These are phyloP conservation scores for Picochlorum sp. DNA, from an alignment of 139 green algal genomes.

Conservation along the genomic window DNA sequence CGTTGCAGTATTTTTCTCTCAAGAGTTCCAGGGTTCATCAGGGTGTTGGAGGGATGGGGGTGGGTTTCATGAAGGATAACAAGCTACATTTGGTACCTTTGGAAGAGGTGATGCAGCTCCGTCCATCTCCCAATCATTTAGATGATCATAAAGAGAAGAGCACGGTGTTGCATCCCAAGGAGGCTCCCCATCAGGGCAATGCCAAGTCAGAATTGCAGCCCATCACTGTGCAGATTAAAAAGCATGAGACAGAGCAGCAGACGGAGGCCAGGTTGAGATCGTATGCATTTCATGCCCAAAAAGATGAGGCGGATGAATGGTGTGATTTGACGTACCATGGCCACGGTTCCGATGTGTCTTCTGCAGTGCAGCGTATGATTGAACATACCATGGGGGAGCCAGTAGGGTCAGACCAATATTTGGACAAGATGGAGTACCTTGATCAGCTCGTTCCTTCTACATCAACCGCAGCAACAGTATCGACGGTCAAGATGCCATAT, in stretches of 20 bases:
- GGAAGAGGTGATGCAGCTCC: slow-evolving; percentile 66
- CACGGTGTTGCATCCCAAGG: not conserved
- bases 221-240: slow-evolving; percentile 50
- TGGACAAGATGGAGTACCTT: slow-evolving; percentile 17
- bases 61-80: slow-evolving; percentile 52
- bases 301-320: slow-evolving; percentile 41
- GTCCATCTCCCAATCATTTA: slow-evolving; percentile 62
- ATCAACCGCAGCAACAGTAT: too few relatives aligned
- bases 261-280: slow-evolving; percentile 49
- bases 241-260: slow-evolving; percentile 80
- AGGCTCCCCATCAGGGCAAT: not conserved
- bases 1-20: slow-evolving; percentile 33
- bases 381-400: not conserved
- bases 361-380: not conserved
- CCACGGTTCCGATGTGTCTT: not conserved
- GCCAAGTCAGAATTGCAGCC: slow-evolving; percentile 23
- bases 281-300: slow-evolving; percentile 50
- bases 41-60: slow-evolving; percentile 29
- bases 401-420: not conserved
- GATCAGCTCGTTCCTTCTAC: slow-evolving; percentile 17
- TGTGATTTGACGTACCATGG: slow-evolving; percentile 17
- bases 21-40: slow-evolving; percentile 38
- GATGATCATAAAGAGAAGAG: slow-evolving; percentile 26
- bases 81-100: slow-evolving; percentile 70
- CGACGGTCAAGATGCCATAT: not conserved